Evolutionary conservation across 257 asterid species (phyloP).

Genomic region (Buddleja alternifolia): DNA sequence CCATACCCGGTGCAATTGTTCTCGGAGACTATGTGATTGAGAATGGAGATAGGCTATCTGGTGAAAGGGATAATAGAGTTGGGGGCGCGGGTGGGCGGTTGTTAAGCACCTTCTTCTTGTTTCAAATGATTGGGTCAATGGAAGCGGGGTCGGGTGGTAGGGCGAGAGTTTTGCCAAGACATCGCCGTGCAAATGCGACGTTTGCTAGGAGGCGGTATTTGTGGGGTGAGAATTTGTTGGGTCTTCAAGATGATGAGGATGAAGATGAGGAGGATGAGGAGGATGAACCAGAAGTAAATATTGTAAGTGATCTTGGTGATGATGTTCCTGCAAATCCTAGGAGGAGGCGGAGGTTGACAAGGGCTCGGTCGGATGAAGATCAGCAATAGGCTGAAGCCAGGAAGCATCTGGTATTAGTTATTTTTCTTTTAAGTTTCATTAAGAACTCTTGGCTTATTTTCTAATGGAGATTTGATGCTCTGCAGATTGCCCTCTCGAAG

Average conservation of each 20-base stretch:
- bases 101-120: conserved; percentile 68
- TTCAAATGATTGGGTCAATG: conserved; percentile 81
- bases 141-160: conserved; percentile 64
- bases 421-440: too few relatives aligned
- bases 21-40: conserved; percentile 89
- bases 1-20: conserved; percentile 88
- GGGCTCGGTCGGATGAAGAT: conserved; percentile 49
- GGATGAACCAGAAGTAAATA: conserved; percentile 37
- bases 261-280: neutral
- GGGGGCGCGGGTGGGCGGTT: too few relatives aligned
- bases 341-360: conserved; percentile 64
- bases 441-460: neutral
- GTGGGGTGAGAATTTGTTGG: conserved; percentile 56
- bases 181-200: conserved; percentile 38
- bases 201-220: too few relatives aligned
- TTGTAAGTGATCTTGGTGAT: conserved; percentile 44
- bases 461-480: neutral
- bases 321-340: conserved; percentile 42
- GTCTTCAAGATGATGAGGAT: conserved; percentile 48
- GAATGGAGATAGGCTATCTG: conserved; percentile 46
- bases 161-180: conserved; percentile 65
- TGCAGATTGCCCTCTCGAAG: neutral
- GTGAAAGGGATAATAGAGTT: too few relatives aligned
- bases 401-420: conserved; percentile 24
- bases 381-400: conserved; percentile 28